Evolutionary conservation across 2,329 filamentous ascomycete genomes (phyloP).

Genomic region (Chalara sp.): DNA sequence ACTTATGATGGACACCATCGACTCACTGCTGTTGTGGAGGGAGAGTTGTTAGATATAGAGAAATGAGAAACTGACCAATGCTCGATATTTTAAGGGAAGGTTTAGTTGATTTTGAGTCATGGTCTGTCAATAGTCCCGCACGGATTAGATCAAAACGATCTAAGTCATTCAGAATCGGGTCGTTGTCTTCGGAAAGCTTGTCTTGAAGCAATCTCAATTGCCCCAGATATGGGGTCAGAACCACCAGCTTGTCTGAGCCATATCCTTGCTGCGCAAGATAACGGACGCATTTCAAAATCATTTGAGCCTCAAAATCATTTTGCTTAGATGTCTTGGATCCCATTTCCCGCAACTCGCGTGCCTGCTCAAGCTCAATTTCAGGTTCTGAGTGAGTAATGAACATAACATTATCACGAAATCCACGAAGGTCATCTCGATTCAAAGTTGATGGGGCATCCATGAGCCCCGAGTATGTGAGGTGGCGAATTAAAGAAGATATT

Average conservation of each 20-base stretch:
- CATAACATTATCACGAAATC: conserved; percentile 52
- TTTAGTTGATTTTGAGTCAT: conserved; percentile 44
- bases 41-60: too few species aligned
- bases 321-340: conserved; percentile 44
- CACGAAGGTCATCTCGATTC: conserved; percentile 40
- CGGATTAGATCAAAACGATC: conserved; percentile 56
- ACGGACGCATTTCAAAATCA: conserved; percentile 57
- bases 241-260: conserved; percentile 54
- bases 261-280: conserved; percentile 70
- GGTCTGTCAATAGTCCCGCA: conserved; percentile 53
- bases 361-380: conserved; percentile 39
- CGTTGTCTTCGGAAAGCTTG: conserved; percentile 46
- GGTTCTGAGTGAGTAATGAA: conserved; percentile 58
- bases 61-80: conserved; percentile 45
- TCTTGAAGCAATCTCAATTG: conserved; percentile 54
- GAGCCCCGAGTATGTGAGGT: conserved; percentile 56
- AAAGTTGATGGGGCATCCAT: conserved; percentile 45
- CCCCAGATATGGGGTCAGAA: conserved; percentile 67
- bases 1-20: too few species aligned
- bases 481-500: conserved; percentile 52
- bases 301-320: conserved; percentile 58
- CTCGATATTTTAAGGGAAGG: conserved; percentile 56
- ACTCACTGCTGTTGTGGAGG: too few species aligned
- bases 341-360: conserved; percentile 45
- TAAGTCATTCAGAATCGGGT: conserved; percentile 61